Base-by-base conservation (phyloP, 2,329 filamentous ascomycete genomes). In the Sporothrix pseudoabietina region DNA sequence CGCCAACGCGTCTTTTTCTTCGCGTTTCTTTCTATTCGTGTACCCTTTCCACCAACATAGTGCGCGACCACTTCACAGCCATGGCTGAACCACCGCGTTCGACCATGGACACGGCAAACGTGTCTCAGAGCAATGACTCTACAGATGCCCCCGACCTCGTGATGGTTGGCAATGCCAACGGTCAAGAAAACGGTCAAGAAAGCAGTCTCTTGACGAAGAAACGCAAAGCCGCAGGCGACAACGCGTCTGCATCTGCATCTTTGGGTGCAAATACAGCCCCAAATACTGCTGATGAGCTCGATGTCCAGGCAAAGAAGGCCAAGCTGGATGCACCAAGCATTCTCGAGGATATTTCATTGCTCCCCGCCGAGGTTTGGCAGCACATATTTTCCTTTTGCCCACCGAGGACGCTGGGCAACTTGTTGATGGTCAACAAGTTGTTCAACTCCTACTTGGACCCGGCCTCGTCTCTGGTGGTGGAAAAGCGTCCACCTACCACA, bases 281-380 rank as follows among this genome's bases (percentile, higher is more conserved):
- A 12, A 7, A 66, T n/a, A 12, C 61, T 5, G 1, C 39, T 4
- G 39, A 30, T 41, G 44, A 47, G 26, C 66, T 14, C n/a, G 39
- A 39, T 52, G 39, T n/a, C 26, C 41, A 73, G 6, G 9, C 73
- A 19, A 81, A 82, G 69, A 81, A 78, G 77, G 74, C 78, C 68
- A 80, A 77, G 73, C 54, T 81, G 73, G 76, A 72, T 12, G 68
- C 22, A 19, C n/a, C 9, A n/a, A 16, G 4, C n/a, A n/a, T 12
- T 6, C 14, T 12, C 52, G 16, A 9, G 57, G 78, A 80, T 73
- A 77, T 74, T 72, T 80, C 77, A 71, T 68, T 81, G 76, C 83
- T 90, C 73, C 87, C 89, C 78, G 83, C 85, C 77, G 87, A 90
- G 81, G 82, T 92, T 78, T 93, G 91, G 90, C 90, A 93, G 78